Percentiles rank a stretch among this genome's conserved stretches.
These are phyloP conservation scores for Acanthamoeba sp. DNA, from an alignment of 208 protist genomes.

Conservation along the genomic window DNA sequence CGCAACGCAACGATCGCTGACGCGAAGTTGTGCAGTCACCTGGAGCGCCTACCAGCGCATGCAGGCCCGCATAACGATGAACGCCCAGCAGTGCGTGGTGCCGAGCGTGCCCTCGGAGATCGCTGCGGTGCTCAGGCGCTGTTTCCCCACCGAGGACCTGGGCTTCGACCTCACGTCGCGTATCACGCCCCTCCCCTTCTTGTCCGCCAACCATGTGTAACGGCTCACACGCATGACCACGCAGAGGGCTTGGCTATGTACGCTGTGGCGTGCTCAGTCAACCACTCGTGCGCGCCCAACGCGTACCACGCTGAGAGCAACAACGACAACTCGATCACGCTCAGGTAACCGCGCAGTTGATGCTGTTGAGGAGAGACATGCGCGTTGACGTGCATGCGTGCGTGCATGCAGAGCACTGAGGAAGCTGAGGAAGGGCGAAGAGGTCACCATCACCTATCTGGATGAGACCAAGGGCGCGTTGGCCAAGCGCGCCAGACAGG, in stretches of 20 bases:
- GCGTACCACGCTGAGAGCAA: neutral
- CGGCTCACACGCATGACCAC: too few species aligned
- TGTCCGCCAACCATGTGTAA: too few species aligned
- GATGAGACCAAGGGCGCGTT: neutral
- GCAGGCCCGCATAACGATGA: conserved; percentile 3
- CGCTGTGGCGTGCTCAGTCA: conserved; percentile 16
- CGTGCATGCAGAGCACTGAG: neutral
- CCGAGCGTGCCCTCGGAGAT: neutral
- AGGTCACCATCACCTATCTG: conserved; percentile 30
- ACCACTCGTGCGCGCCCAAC: conserved; percentile 52
- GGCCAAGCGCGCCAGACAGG: conserved; percentile 14
- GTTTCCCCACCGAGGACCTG: conserved; percentile 40
- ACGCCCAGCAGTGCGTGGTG: conserved; percentile 9
- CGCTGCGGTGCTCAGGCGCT: neutral
- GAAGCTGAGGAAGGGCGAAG: neutral
- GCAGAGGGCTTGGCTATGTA: conserved; percentile 3
- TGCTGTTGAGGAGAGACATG: neutral
- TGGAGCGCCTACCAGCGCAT: conserved; percentile 16
- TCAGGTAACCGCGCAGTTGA: neutral
- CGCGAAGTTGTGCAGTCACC: too few species aligned
- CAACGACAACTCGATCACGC: neutral
- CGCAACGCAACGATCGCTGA: too few species aligned
- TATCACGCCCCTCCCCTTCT: too few species aligned
- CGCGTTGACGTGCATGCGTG: neutral
- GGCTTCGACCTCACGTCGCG: neutral